A percentile compares a stretch with the other conserved stretches of the same genome.
These are phyloP conservation scores for Pythium myriotylum DNA, from an alignment of 352 stramenopile genomes.

Conservation along the genomic window DNA sequence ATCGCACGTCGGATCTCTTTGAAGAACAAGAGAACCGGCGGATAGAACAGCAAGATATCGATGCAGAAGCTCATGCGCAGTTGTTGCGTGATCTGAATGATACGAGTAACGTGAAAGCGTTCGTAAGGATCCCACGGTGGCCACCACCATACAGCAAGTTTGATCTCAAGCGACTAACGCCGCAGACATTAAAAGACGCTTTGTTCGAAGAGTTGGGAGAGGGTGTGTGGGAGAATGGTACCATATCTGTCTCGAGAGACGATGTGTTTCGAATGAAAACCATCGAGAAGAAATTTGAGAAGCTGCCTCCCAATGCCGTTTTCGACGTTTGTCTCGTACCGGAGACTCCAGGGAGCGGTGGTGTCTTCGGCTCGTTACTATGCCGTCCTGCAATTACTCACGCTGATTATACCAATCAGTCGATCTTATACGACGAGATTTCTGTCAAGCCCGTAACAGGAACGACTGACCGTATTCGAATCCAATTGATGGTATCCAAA, in stretches of 20 bases:
- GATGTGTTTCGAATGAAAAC: conserved; percentile 55
- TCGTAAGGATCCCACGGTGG: conserved; percentile 33
- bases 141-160: conserved; percentile 53
- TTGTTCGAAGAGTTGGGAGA: conserved; percentile 52
- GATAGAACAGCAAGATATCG: conserved; percentile 13
- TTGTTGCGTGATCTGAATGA: conserved; percentile 5
- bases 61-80: conserved; percentile 10
- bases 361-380: conserved; percentile 46
- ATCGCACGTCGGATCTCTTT: conserved; percentile 15
- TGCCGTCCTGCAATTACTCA: conserved; percentile 66
- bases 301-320: conserved; percentile 59
- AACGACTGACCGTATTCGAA: conserved; percentile 45
- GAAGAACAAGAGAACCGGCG: conserved; percentile 17
- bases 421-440: conserved; percentile 57
- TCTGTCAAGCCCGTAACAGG: conserved; percentile 40
- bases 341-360: conserved; percentile 69
- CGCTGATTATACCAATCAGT: conserved; percentile 83
- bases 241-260: conserved; percentile 70
- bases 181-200: conserved; percentile 54
- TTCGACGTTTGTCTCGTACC: conserved; percentile 79
- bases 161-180: conserved; percentile 44
- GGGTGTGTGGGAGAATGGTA: conserved; percentile 77
- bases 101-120: conserved; percentile 25
- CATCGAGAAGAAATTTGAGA: conserved; percentile 60
- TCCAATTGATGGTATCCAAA: conserved; percentile 63